Evolutionary conservation across 108 stramenopile species (phyloP).

Genomic region (Cyclotella kingstonii): DNA sequence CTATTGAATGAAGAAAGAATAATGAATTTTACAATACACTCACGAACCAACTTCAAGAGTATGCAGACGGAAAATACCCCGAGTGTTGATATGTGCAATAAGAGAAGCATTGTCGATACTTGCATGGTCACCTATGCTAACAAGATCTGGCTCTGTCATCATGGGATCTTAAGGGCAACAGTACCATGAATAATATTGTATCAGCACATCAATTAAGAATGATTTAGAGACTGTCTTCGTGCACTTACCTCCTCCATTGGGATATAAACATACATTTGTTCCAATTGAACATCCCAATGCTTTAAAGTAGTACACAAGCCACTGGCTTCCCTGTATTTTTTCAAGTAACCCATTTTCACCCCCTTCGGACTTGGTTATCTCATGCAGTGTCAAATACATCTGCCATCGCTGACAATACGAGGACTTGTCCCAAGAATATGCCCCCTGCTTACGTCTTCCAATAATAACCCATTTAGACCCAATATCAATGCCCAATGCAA

Average conservation of each 20-base stretch:
- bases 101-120: conserved; percentile 58
- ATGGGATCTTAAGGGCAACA: too few species aligned
- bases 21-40: conserved; percentile 48
- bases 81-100: conserved; percentile 62
- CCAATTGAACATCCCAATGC: conserved; percentile 45
- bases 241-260: conserved; percentile 41
- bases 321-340: conserved; percentile 27
- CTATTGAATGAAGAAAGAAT: conserved; percentile 55
- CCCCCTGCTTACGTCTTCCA: conserved; percentile 45
- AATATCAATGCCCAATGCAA: conserved; percentile 49
- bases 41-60: conserved; percentile 43
- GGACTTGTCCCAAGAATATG: conserved; percentile 52
- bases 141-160: conserved; percentile 66
- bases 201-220: neutral
- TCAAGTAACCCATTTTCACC: conserved; percentile 47
- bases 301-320: conserved; percentile 34
- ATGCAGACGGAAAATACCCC: conserved; percentile 59
- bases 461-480: conserved; percentile 56
- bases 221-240: too few species aligned
- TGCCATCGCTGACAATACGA: conserved; percentile 58
- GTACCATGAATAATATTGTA: too few species aligned
- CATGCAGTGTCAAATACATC: conserved; percentile 47
- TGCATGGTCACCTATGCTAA: conserved; percentile 52
- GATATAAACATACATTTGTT: conserved; percentile 54
- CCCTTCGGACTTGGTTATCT: conserved; percentile 26